phyloP scores from a whole-genome alignment of 2,329 filamentous ascomycete genomes.

The Tolypocladium guangdongense region DNA sequence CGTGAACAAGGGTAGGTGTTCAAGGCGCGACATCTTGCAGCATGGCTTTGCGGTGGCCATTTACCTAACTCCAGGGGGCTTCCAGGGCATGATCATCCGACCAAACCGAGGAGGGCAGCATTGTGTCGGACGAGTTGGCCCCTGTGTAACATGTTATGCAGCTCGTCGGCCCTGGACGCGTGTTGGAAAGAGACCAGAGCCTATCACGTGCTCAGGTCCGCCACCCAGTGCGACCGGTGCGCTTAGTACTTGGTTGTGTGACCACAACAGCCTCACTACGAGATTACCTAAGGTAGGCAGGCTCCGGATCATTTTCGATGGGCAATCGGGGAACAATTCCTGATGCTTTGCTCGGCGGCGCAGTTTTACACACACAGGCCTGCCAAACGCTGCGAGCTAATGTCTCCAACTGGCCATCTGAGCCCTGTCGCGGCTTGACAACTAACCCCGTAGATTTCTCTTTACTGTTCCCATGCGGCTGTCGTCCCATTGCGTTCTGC shows the following conservation, averaged over 20 bases:
- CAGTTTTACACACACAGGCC: not conserved
- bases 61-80: no score
- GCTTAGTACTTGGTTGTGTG: not conserved
- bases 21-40: no score
- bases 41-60: no score
- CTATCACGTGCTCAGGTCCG: not conserved
- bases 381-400: not conserved
- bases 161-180: not conserved
- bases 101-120: not conserved
- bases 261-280: not conserved
- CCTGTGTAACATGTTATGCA: not conserved
- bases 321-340: not conserved
- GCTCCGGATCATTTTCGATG: not conserved
- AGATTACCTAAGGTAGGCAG: no score
- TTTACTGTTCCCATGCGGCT: not conserved
- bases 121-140: not conserved
- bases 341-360: not conserved
- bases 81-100: no score
- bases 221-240: not conserved
- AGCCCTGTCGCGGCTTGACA: not conserved
- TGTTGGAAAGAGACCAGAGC: not conserved
- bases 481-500: not conserved
- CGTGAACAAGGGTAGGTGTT: not conserved
- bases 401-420: not conserved
- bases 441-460: not conserved